phyloP scores from a whole-genome alignment of 73 alveolate species.

The Loxodes magnus region DNA sequence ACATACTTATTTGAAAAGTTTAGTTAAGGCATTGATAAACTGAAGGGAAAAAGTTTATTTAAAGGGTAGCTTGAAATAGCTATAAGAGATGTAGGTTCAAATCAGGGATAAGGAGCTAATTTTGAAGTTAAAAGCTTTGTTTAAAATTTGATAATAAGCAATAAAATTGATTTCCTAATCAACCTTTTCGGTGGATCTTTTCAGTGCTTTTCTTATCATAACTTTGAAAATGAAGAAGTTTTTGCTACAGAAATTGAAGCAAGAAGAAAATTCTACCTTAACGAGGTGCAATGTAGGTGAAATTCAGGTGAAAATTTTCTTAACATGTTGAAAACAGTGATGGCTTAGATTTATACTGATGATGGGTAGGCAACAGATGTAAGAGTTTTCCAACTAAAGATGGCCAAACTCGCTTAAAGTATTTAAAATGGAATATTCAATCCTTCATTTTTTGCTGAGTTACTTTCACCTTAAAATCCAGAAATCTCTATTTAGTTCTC shows the following conservation, averaged over 20 bases:
- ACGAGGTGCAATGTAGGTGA: no score
- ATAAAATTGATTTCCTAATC: background rate
- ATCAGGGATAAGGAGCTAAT: background rate
- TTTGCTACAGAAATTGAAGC: background rate
- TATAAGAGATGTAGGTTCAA: slow-evolving; percentile 3
- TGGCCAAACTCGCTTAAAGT: no score
- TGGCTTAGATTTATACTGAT: no score
- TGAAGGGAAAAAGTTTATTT: background rate
- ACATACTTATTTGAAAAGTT: background rate
- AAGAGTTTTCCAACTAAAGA: no score
- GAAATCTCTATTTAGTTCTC: no score
- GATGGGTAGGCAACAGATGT: no score
- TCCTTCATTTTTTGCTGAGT: no score
- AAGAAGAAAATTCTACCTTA: background rate
- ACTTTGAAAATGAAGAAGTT: background rate
- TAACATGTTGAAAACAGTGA: no score
- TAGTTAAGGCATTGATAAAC: background rate
- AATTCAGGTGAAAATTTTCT: no score
- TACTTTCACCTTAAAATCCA: no score
- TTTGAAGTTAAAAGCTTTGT: background rate
- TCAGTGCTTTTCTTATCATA: background rate
- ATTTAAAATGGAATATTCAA: no score
- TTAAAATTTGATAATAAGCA: no score
- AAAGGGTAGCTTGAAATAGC: slow-evolving; percentile 3
- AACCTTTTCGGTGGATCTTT: background rate